A percentile compares a stretch with the other conserved stretches of the same genome.
These are phyloP conservation scores for Raddia distichophylla DNA, from an alignment of 176 grass and related monocot species.

Conservation along the genomic window DNA sequence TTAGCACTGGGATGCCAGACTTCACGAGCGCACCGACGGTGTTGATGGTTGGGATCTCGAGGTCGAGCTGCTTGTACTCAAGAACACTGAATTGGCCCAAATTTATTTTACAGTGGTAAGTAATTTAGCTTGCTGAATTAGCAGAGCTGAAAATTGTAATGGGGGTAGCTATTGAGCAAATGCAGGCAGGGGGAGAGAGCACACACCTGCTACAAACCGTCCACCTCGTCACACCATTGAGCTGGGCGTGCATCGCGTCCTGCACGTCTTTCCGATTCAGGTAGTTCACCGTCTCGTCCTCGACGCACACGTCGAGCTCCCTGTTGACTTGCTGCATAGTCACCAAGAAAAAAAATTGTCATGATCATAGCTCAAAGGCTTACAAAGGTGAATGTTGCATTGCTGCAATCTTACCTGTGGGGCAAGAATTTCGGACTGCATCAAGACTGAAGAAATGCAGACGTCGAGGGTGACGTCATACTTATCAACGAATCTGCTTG, in stretches of 20 bases:
- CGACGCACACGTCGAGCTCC: slow-evolving; percentile 89
- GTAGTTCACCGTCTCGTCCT: slow-evolving; percentile 92
- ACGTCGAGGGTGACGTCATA: slow-evolving; percentile 93
- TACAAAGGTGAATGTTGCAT: background rate
- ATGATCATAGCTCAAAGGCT: background rate
- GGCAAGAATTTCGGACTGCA: slow-evolving; percentile 64
- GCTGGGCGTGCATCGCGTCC: slow-evolving; percentile 69
- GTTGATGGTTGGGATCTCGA: slow-evolving; percentile 81
- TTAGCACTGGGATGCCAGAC: slow-evolving; percentile 70
- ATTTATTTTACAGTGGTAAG: background rate
- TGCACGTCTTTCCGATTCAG: slow-evolving; percentile 91
- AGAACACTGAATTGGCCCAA: slow-evolving; percentile 57
- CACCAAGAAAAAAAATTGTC: background rate
- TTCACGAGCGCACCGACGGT: slow-evolving; percentile 73
- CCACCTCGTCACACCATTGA: slow-evolving; percentile 69
- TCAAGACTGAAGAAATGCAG: slow-evolving; percentile 76
- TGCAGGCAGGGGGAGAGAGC: background rate
- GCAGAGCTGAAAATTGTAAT: background rate
- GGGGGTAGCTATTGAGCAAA: background rate
- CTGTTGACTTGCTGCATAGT: slow-evolving; percentile 51
- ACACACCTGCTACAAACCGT: slow-evolving; percentile 87
- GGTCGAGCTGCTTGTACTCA: slow-evolving; percentile 86
- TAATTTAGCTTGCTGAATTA: background rate
- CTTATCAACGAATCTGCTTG: slow-evolving; percentile 91
- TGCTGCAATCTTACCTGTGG: slow-evolving; percentile 53